Percentiles rank a stretch among this genome's conserved stretches.
Evolutionary conservation across 331 rosid species (phyloP).

Genomic region (Saraca asoca): DNA sequence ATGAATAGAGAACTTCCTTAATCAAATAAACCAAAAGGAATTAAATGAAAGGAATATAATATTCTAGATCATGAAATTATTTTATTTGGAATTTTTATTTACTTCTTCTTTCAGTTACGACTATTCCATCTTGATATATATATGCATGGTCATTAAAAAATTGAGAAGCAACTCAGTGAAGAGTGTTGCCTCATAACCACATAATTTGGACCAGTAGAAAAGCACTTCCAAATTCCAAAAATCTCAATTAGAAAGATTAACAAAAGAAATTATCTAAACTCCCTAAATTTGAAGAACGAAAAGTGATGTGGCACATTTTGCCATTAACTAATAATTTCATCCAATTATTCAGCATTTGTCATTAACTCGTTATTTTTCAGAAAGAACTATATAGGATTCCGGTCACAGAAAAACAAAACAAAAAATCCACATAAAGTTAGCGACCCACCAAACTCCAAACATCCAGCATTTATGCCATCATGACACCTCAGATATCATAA

Average conservation of each 20-base stretch:
- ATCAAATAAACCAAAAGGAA: no score
- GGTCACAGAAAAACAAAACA: conserved; percentile 21
- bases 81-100: conserved; percentile 12
- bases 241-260: conserved; percentile 15
- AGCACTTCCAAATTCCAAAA: conserved; percentile 22
- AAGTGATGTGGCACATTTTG: conserved; percentile 19
- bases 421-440: conserved; percentile 27
- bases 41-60: no score
- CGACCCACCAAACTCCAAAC: conserved; percentile 16
- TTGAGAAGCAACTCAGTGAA: conserved; percentile 21
- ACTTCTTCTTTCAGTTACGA: conserved; percentile 4
- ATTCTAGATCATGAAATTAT: not conserved
- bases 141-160: not conserved
- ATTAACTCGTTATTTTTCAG: conserved; percentile 7
- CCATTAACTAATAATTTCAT: conserved; percentile 2
- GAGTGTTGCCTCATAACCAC: conserved; percentile 10
- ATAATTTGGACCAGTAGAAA: conserved; percentile 14
- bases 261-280: conserved; percentile 5
- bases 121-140: conserved; percentile 15
- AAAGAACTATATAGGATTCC: conserved; percentile 20
- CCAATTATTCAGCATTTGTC: not conserved
- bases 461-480: conserved; percentile 21
- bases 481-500: conserved; percentile 25
- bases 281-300: conserved; percentile 6
- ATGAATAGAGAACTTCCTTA: no score